Evolutionary conservation across 306 rosid species (phyloP), one percentile per base, ranked within the genome.

Genomic region (Ammopiptanthus mongolicus): DNA sequence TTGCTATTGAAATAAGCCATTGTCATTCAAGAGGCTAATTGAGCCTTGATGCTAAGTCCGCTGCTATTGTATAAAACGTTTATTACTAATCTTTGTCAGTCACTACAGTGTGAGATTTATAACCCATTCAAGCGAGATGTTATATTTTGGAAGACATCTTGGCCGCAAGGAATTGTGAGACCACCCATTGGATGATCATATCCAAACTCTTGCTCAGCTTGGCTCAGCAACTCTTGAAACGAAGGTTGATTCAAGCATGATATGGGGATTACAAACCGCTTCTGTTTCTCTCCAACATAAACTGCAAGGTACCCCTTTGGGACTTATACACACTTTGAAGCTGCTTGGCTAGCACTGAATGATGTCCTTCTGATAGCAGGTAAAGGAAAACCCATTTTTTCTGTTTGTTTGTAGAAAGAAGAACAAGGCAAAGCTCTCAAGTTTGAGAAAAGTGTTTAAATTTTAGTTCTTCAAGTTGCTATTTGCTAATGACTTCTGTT

Each of bases 141-240:
- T 25, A 83, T 13, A 5, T 50, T 19, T 56, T 55, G 21, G 64
- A 79, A 79, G 12, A 33, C 34, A 5, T 63, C 75, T 70, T 83
- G 81, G 9, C 70, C n/a, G 78, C 84, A 86, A 52, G 87, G 84
- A 65, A 83, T 80, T 23, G 84, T 83, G 44, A 86, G 85, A 25
- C 85, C 85, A 3, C 89, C 85, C 78, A 59, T 80, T 15, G 87
- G 84, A 74, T 86, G 89, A 48, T 77, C 80, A 80, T 77, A 86
- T 21, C 87, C 82, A 41, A 83, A 80, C 37, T 83, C 80, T 70
- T 86, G 80, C 58, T 78, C 77, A 0, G 80, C 81, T 48, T 71
- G 37, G 18, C 18, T 78, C 44, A 84, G 56, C 19, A 82, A 60
- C 0, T 83, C 82, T 69, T 82, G 86, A 57, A 87, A 87, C 3